phyloP scores from a whole-genome alignment of 768 basidiomycete genomes.

The Xerocomellus amylosporus region DNA sequence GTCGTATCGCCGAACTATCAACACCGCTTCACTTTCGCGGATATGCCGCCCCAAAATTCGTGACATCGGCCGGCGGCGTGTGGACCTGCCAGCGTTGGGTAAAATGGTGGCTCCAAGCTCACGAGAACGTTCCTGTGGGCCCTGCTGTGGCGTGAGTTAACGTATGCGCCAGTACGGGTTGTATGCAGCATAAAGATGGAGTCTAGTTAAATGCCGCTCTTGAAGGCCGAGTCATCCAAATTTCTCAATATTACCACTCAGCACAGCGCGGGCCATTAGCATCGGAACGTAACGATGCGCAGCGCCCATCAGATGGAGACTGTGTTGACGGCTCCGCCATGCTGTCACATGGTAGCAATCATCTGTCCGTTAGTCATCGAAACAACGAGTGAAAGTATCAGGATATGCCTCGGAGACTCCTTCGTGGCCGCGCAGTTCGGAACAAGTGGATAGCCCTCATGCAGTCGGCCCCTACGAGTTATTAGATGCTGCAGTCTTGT shows the following conservation, averaged over 20 bases:
- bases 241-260: background rate
- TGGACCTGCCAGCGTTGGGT: constrained; percentile 1
- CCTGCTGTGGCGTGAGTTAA: background rate
- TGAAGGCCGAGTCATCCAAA: background rate
- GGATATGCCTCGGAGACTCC: constrained; percentile 2
- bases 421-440: background rate
- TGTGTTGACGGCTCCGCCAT: constrained; percentile 16
- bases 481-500: background rate
- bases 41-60: constrained; percentile 19
- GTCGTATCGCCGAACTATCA: constrained; percentile 22
- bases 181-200: background rate
- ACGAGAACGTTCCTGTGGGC: background rate
- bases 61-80: constrained; percentile 15
- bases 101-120: background rate
- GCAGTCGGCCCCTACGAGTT: background rate
- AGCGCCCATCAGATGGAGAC: constrained; percentile 13
- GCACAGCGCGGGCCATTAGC: constrained; percentile 1
- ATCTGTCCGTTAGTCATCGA: constrained; percentile 7
- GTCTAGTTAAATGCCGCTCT: background rate
- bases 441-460: background rate
- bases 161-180: background rate
- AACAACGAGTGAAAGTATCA: background rate
- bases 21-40: constrained; percentile 12
- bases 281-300: constrained; percentile 6
- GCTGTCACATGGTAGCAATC: constrained; percentile 8